A percentile compares a stretch with the other conserved stretches of the same genome.
Conservation (phyloP, 1,284 basidiomycete genomes). For the Mycena sp. region DNA sequence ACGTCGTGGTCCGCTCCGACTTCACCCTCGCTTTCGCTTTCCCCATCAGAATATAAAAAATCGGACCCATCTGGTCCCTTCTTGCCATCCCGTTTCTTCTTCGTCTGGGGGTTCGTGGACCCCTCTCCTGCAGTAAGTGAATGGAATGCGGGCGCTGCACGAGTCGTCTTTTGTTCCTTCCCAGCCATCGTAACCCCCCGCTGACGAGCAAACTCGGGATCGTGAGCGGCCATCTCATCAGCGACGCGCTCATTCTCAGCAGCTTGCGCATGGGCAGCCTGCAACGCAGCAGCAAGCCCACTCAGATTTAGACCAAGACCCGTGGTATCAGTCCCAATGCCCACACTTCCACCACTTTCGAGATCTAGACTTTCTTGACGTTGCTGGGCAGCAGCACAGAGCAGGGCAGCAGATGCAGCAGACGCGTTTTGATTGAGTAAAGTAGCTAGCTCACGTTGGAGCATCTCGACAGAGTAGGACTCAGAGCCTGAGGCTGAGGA, state of each 20-base stretch:
- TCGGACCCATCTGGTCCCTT: constrained; percentile 62
- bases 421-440: constrained; percentile 76
- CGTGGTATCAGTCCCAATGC: constrained; percentile 35
- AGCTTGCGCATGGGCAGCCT: constrained; percentile 74
- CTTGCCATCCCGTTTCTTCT: constrained; percentile 45
- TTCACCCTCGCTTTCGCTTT: constrained; percentile 52
- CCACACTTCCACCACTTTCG: constrained; percentile 35
- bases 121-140: constrained; percentile 69
- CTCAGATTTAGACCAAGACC: constrained; percentile 61
- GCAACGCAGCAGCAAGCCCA: constrained; percentile 75
- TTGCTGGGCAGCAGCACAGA: constrained; percentile 70
- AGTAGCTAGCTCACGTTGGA: constrained; percentile 77
- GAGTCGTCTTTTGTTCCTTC: constrained; percentile 63
- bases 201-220: constrained; percentile 50
- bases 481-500: constrained; percentile 46
- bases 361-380: constrained; percentile 57
- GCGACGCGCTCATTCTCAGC: constrained; percentile 56
- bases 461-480: constrained; percentile 69
- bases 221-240: constrained; percentile 54
- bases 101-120: constrained; percentile 39
- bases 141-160: constrained; percentile 78
- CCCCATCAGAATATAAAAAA: constrained; percentile 62
- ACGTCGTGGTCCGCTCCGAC: constrained; percentile 41
- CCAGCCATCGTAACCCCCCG: constrained; percentile 51
- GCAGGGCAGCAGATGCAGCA: constrained; percentile 65